These are phyloP conservation scores for Lasiosphaeria miniovina DNA, from an alignment of 495 filamentous ascomycete genomes.

Conservation along the genomic window DNA sequence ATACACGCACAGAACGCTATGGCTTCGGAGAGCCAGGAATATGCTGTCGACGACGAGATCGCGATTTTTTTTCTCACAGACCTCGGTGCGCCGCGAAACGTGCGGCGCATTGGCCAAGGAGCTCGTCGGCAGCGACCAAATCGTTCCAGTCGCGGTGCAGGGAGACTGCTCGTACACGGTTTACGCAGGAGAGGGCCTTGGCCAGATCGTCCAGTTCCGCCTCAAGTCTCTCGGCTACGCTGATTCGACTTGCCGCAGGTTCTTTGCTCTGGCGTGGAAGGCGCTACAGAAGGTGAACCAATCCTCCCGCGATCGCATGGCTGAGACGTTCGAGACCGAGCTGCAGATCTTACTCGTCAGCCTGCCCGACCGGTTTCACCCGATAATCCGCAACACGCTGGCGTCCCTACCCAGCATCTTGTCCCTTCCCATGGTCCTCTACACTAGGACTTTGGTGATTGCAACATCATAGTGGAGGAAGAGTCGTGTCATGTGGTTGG, in stretches of 20 bases:
- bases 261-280: slow-evolving; percentile 39
- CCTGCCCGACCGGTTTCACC: slow-evolving; percentile 37
- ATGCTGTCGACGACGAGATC: slow-evolving; percentile 39
- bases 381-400: slow-evolving; percentile 32
- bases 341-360: slow-evolving; percentile 28
- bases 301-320: slow-evolving; percentile 23
- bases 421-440: slow-evolving; percentile 36
- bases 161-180: slow-evolving; percentile 45
- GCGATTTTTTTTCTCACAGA: slow-evolving; percentile 37
- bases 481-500: slow-evolving; percentile 34
- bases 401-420: slow-evolving; percentile 31
- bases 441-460: slow-evolving; percentile 35
- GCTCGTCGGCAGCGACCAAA: slow-evolving; percentile 30
- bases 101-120: slow-evolving; percentile 35
- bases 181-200: slow-evolving; percentile 37
- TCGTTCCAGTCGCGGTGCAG: slow-evolving; percentile 38
- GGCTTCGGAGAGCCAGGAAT: slow-evolving; percentile 16
- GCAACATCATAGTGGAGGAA: slow-evolving; percentile 41
- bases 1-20: neutral
- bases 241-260: slow-evolving; percentile 32
- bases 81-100: slow-evolving; percentile 34
- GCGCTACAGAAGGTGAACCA: slow-evolving; percentile 26
- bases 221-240: slow-evolving; percentile 33
- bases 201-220: slow-evolving; percentile 44
- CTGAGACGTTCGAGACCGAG: slow-evolving; percentile 28